Conservation (phyloP, 345 rosid species). For the Acer yangbiense region DNA sequence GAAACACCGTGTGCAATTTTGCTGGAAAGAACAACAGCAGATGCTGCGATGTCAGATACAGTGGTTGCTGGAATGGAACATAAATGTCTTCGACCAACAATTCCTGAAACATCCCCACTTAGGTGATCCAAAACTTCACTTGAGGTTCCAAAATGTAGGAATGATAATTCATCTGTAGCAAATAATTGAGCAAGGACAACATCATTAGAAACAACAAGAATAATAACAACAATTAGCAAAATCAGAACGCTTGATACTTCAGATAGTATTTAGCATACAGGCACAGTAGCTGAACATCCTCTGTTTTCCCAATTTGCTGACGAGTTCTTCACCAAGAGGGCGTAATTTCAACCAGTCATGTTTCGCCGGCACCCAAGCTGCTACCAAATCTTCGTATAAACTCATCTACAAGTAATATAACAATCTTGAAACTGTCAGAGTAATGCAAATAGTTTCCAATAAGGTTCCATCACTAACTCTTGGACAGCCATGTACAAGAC, state of each 20-base stretch:
- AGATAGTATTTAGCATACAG: constrained; percentile 49
- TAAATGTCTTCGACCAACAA: constrained; percentile 89
- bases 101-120: constrained; percentile 70
- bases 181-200: constrained; percentile 20
- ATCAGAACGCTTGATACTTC: not conserved
- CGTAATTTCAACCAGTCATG: constrained; percentile 80
- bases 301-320: constrained; percentile 69
- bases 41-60: constrained; percentile 85
- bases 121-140: constrained; percentile 96
- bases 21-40: constrained; percentile 86
- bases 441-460: not conserved
- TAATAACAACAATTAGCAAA: constrained; percentile 12
- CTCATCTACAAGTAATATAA: constrained; percentile 65
- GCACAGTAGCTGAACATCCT: constrained; percentile 84
- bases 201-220: constrained; percentile 12
- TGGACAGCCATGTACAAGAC: not conserved
- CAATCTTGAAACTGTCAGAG: constrained; percentile 7
- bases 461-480: not conserved
- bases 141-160: constrained; percentile 97
- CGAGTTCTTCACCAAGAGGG: constrained; percentile 72
- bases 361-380: constrained; percentile 95
- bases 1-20: constrained; percentile 84
- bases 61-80: constrained; percentile 95
- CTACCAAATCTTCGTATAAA: constrained; percentile 97
- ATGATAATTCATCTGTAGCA: constrained; percentile 74